Evolutionary conservation across 2,329 filamentous ascomycete genomes (phyloP).

Genomic region (Ophiostoma australiae): DNA sequence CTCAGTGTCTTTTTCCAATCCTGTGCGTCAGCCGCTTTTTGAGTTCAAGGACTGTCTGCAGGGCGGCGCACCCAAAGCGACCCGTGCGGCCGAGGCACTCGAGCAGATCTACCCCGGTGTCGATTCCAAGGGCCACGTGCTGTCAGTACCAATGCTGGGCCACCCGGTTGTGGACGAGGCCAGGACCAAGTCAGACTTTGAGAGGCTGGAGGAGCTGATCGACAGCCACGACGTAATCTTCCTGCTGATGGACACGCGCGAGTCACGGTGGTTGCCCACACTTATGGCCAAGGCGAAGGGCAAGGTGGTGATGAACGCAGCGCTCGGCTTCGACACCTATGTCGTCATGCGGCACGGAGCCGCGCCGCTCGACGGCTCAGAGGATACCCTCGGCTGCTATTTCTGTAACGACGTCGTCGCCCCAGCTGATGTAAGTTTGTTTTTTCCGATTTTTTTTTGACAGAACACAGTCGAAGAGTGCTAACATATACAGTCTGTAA

Average conservation of each 20-base stretch:
- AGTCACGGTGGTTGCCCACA: slow-evolving; percentile 91
- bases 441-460: neutral
- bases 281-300: slow-evolving; percentile 89
- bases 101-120: slow-evolving; percentile 87
- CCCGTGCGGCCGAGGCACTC: slow-evolving; percentile 72
- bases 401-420: slow-evolving; percentile 98
- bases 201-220: slow-evolving; percentile 68
- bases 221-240: slow-evolving; percentile 88
- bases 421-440: slow-evolving; percentile 72
- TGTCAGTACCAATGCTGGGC: slow-evolving; percentile 92
- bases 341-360: slow-evolving; percentile 95
- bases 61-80: slow-evolving; percentile 79
- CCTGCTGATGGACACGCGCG: slow-evolving; percentile 92
- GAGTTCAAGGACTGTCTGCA: slow-evolving; percentile 81
- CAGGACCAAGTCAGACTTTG: slow-evolving; percentile 67
- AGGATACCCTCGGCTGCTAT: slow-evolving; percentile 80
- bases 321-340: slow-evolving; percentile 91
- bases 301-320: slow-evolving; percentile 96
- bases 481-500: slow-evolving; percentile 62
- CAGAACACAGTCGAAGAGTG: neutral
- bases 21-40: slow-evolving; percentile 89
- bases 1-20: slow-evolving; percentile 90
- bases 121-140: slow-evolving; percentile 69
- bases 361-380: slow-evolving; percentile 50
- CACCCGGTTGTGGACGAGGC: slow-evolving; percentile 74